phyloP scores from a whole-genome alignment of 2,329 filamentous ascomycete genomes.

The Aschersonia sp. region DNA sequence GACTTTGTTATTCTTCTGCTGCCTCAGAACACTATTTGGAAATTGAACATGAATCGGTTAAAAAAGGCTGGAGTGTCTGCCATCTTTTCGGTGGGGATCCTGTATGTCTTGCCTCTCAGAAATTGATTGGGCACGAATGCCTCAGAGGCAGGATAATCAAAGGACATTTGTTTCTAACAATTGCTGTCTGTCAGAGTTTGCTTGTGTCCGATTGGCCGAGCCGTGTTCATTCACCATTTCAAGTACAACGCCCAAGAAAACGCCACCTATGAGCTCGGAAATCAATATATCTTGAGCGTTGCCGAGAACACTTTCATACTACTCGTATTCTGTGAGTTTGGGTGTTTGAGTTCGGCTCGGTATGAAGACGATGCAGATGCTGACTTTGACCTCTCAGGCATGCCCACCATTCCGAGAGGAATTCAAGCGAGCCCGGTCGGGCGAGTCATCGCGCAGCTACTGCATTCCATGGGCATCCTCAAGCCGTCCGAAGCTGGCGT shows the following conservation, averaged over 20 bases:
- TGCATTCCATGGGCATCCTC: not conserved
- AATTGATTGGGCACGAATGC: too few species aligned
- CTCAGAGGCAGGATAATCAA: too few species aligned
- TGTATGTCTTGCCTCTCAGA: not conserved
- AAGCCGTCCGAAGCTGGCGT: too few species aligned
- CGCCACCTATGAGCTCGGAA: not conserved
- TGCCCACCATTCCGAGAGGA: not conserved
- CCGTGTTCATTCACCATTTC: not conserved
- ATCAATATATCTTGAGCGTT: not conserved
- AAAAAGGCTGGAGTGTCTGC: slow-evolving; percentile 1
- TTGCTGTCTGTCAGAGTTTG: not conserved
- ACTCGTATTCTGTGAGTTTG: not conserved
- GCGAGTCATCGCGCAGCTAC: not conserved
- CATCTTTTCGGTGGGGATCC: slow-evolving; percentile 2
- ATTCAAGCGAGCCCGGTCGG: not conserved
- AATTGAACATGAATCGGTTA: not conserved
- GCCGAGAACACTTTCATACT: not conserved
- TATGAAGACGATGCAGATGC: too few species aligned
- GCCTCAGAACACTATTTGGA: slow-evolving; percentile 3
- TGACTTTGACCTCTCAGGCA: not conserved
- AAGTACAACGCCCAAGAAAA: not conserved
- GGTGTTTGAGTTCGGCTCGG: not conserved
- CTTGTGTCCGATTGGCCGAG: not conserved
- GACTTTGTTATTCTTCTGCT: slow-evolving; percentile 2
- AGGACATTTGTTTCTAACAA: not conserved